Base-by-base conservation (phyloP, 1,284 basidiomycete genomes). In the Xerocomus nothofagi region DNA sequence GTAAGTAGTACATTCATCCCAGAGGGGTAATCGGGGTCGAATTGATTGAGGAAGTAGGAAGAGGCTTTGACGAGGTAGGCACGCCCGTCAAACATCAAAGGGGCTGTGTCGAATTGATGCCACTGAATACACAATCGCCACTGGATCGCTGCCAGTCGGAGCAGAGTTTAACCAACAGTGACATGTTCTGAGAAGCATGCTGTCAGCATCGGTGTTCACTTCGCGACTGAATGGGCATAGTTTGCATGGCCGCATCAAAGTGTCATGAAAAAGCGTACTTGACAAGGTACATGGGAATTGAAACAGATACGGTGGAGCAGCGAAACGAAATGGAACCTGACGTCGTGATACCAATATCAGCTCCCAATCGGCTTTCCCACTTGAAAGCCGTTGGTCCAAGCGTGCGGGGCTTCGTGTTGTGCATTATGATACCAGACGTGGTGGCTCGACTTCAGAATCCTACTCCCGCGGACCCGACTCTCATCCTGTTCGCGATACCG, bases 361-460 rank as follows among this genome's bases (percentile, higher is more conserved):
- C 88, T 91, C 88, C 88, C 88, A 91, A 88, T 90, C 88, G 77
- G 65, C 82, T 78, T 78, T 76, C 74, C 73, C 76, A 76, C 79
- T 69, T 63, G 63, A 73, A 74, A 81, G 79, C 80, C 83, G 88
- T 91, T 91, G 88, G 88, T 90, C 74, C 73, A 90, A 91, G 88
- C 88, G 88, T 90, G 88, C 88, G 87, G 82, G 86, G 87, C 88
- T 88, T 85, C 82, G 74, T 89, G 79, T 86, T 81, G 67, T 89
- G 88, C 86, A 86, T 85, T 83, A 75, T 80, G 79, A 71, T 55
- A 59, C 64, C 66, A 57, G 55, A 57, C 50, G 57, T 47, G 57
- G 50, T 52, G 51, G n/a, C 55, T 54, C 52, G 47, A 54, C 51
- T 53, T 56, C 54, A 50, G 26, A 43, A 4, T 47, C 49, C 50